phyloP scores from a whole-genome alignment of 257 asterid species.

The Schizonepeta tenuifolia region DNA sequence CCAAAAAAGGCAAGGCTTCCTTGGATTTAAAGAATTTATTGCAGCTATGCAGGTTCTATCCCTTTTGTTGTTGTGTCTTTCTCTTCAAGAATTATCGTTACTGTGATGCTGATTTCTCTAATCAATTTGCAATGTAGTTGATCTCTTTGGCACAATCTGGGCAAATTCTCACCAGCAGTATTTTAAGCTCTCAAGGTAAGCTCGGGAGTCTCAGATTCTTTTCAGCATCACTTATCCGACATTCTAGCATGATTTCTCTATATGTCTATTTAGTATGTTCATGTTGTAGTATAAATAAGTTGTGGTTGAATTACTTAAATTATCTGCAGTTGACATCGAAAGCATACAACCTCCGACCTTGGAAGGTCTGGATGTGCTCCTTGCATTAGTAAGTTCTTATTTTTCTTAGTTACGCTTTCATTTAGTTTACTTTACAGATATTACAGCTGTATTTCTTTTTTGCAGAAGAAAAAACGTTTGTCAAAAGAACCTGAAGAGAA shows the following conservation, averaged over 20 bases:
- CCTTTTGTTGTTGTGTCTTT: conserved; percentile 12
- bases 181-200: conserved; percentile 64
- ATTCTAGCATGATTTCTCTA: too few species aligned
- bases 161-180: conserved; percentile 55
- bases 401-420: conserved; percentile 6
- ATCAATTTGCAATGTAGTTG: conserved; percentile 50
- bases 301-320: conserved; percentile 36
- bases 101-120: conserved; percentile 37
- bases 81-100: conserved; percentile 9
- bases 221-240: not conserved
- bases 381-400: conserved; percentile 72
- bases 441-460: conserved; percentile 23
- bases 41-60: conserved; percentile 83
- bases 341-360: conserved; percentile 74
- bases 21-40: conserved; percentile 83
- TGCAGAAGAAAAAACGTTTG: conserved; percentile 66
- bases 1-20: conserved; percentile 92
- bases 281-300: conserved; percentile 1
- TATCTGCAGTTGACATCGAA: conserved; percentile 74
- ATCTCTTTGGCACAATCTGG: conserved; percentile 92
- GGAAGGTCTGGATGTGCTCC: conserved; percentile 83
- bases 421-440: conserved; percentile 8
- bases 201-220: conserved; percentile 13
- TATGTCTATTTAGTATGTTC: conserved; percentile 18
- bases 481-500: conserved; percentile 59